phyloP scores from a whole-genome alignment of 2,329 filamentous ascomycete genomes.

The Monascus ruber region DNA sequence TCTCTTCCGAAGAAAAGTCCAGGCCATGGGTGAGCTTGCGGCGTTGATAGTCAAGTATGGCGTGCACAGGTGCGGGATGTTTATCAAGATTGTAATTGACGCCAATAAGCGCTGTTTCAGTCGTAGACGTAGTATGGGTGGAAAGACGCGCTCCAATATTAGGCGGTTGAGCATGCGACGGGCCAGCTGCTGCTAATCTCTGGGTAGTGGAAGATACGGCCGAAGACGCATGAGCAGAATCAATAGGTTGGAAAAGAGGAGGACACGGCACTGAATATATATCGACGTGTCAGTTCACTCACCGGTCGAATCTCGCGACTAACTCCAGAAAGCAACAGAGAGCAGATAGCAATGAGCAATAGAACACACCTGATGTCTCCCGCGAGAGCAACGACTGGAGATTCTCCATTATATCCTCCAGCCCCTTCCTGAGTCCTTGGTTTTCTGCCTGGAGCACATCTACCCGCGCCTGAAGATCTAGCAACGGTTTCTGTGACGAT shows the following conservation, averaged over 20 bases:
- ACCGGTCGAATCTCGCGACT: too few species aligned
- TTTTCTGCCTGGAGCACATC: conserved; percentile 70
- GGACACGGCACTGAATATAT: not conserved
- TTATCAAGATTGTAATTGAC: too few species aligned
- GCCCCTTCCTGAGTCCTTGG: conserved; percentile 58
- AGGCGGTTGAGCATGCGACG: conserved; percentile 17
- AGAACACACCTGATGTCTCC: conserved; percentile 9
- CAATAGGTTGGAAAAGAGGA: conserved; percentile 3
- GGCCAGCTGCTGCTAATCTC: conserved; percentile 10
- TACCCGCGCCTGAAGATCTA: conserved; percentile 72
- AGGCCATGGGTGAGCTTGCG: conserved; percentile 42
- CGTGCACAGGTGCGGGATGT: conserved; percentile 21
- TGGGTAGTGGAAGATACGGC: conserved; percentile 3
- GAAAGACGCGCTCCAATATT: conserved; percentile 20
- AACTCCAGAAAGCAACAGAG: too few species aligned
- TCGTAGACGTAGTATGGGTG: conserved; percentile 15
- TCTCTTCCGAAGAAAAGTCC: conserved; percentile 49
- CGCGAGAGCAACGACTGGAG: conserved; percentile 33
- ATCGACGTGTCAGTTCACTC: too few species aligned
- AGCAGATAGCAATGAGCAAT: too few species aligned
- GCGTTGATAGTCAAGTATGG: conserved; percentile 32
- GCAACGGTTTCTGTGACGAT: conserved; percentile 68
- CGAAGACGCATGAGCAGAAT: too few species aligned
- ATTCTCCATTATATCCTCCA: conserved; percentile 53
- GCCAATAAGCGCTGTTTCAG: conserved; percentile 1